These are phyloP conservation scores for Daedalea quercina DNA, from an alignment of 768 basidiomycete genomes.

Conservation along the genomic window DNA sequence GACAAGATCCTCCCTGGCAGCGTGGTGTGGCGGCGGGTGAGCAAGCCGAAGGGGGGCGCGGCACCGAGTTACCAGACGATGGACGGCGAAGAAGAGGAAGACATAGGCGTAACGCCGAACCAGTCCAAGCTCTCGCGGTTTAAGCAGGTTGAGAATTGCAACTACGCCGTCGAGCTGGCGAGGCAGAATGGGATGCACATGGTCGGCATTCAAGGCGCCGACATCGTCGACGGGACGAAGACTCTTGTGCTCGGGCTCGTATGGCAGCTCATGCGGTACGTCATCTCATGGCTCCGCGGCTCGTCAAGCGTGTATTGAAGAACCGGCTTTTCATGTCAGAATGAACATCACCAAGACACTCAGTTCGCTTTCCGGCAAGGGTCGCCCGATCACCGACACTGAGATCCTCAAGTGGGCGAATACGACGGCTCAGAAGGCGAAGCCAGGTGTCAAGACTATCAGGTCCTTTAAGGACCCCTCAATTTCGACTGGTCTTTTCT, in stretches of 20 bases:
- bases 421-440: conserved; percentile 70
- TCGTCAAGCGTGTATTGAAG: neutral
- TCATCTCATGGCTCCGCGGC: neutral
- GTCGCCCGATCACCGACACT: conserved; percentile 81
- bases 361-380: conserved; percentile 60
- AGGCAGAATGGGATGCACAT: conserved; percentile 92
- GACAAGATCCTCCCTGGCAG: conserved; percentile 92
- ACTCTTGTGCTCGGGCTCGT: conserved; percentile 94
- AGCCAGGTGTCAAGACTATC: conserved; percentile 54
- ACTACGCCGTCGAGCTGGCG: conserved; percentile 90
- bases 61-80: conserved; percentile 19
- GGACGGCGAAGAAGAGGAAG: conserved; percentile 67
- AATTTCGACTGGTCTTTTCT: conserved; percentile 84
- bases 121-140: conserved; percentile 86
- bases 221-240: conserved; percentile 90
- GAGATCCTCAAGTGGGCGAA: conserved; percentile 98
- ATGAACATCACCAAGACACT: conserved; percentile 91
- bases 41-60: conserved; percentile 76
- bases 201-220: conserved; percentile 96
- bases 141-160: conserved; percentile 98
- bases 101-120: conserved; percentile 77
- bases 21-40: conserved; percentile 94
- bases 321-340: conserved; percentile 28
- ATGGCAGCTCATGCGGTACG: conserved; percentile 94
- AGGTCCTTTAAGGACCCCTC: conserved; percentile 93